These are phyloP conservation scores for Plasmodium adleri DNA, from an alignment of 169 alveolate genomes.

Conservation along the genomic window DNA sequence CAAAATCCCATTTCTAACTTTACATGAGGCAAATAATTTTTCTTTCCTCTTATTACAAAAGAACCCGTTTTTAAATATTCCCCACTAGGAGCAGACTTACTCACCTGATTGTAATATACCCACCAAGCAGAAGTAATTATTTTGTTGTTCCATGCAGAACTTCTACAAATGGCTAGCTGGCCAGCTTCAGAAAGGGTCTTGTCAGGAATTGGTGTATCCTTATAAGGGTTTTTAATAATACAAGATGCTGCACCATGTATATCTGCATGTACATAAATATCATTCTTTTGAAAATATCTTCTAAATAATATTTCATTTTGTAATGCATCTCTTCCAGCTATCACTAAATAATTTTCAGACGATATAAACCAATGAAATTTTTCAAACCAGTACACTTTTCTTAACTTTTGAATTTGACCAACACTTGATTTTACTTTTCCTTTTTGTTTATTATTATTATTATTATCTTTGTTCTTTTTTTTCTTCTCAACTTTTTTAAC, in stretches of 20 bases:
- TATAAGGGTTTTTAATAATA: constrained; percentile 93
- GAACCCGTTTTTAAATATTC: constrained; percentile 94
- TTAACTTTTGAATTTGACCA: constrained; percentile 79
- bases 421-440: constrained; percentile 3
- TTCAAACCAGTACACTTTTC: constrained; percentile 97
- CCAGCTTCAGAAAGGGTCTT: constrained; percentile 90
- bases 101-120: constrained; percentile 96
- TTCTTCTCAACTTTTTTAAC: constrained; percentile 92
- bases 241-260: constrained; percentile 98
- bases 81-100: constrained; percentile 97
- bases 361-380: constrained; percentile 97
- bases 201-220: constrained; percentile 83
- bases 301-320: constrained; percentile 96
- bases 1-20: constrained; percentile 96
- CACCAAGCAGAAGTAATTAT: constrained; percentile 95
- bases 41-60: constrained; percentile 97
- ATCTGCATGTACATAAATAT: constrained; percentile 97
- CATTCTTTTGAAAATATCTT: constrained; percentile 93
- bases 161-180: constrained; percentile 91
- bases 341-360: constrained; percentile 90
- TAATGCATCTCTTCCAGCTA: constrained; percentile 92
- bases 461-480: constrained; percentile 87
- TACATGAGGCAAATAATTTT: constrained; percentile 92
- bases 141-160: constrained; percentile 96
- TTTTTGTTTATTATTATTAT: constrained; percentile 55